A percentile compares a stretch with the other conserved stretches of the same genome.
These are phyloP conservation scores for Globisporangium apiculatum DNA, from an alignment of 352 stramenopile genomes.

Conservation along the genomic window DNA sequence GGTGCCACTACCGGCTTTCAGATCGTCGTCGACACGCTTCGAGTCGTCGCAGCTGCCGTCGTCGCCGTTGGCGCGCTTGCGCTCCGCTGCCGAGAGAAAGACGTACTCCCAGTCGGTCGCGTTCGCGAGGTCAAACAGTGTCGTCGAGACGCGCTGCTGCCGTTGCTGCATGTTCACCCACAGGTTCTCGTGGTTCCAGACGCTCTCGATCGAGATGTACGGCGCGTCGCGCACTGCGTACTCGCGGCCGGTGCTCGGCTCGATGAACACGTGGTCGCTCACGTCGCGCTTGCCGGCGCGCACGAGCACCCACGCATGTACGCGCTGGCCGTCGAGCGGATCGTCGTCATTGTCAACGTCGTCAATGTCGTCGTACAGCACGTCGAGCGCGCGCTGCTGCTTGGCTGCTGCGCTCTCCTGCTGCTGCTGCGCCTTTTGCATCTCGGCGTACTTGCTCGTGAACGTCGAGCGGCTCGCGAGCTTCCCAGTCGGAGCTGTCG, in stretches of 20 bases:
- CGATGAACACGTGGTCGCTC: conserved; percentile 84
- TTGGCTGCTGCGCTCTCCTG: conserved; percentile 22
- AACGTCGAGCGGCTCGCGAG: conserved; percentile 53
- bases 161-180: conserved; percentile 93
- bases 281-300: conserved; percentile 87
- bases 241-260: conserved; percentile 85
- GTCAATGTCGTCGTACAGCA: conserved; percentile 49
- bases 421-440: conserved; percentile 37
- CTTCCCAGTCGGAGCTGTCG: conserved; percentile 18
- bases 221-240: conserved; percentile 78
- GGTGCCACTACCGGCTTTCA: conserved; percentile 29
- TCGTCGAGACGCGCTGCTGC: conserved; percentile 60
- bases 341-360: conserved; percentile 73
- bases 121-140: conserved; percentile 78
- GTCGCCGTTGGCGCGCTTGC: conserved; percentile 37
- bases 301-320: conserved; percentile 92
- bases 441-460: conserved; percentile 58
- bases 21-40: conserved; percentile 12
- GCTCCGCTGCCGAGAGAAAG: conserved; percentile 76
- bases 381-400: conserved; percentile 28
- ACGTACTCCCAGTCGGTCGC: conserved; percentile 89
- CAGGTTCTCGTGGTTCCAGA: conserved; percentile 95
- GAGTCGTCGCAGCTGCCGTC: conserved; percentile 11
- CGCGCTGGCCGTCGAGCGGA: conserved; percentile 54
- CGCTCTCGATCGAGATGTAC: conserved; percentile 82